Evolutionary conservation across 768 basidiomycete species (phyloP).

Genomic region (Pisolithus orientalis): DNA sequence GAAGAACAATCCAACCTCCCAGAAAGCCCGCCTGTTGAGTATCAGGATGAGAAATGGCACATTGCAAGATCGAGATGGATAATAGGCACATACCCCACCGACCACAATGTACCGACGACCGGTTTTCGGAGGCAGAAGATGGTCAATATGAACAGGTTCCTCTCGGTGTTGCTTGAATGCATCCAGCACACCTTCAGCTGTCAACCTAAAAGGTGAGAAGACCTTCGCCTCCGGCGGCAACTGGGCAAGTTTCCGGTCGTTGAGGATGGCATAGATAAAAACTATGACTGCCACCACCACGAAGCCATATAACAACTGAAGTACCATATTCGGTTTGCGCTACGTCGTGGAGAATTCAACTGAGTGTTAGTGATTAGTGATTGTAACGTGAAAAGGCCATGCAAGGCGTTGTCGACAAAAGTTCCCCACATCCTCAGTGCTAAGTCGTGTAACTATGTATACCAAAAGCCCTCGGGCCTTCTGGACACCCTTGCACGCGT

Average conservation of each 20-base stretch:
- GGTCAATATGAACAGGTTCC: conserved; percentile 29
- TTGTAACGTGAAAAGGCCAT: too few relatives aligned
- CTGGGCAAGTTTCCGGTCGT: conserved; percentile 48
- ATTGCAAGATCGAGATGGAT: background rate
- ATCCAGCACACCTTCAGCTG: conserved; percentile 35
- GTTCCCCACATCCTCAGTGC: too few relatives aligned
- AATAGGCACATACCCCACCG: conserved; percentile 52
- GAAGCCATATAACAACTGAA: conserved; percentile 4
- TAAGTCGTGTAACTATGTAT: too few relatives aligned
- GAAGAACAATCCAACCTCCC: conserved; percentile 71
- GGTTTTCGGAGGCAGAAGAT: conserved; percentile 59
- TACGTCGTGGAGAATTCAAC: too few relatives aligned
- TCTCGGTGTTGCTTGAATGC: conserved; percentile 33
- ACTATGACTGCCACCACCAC: conserved; percentile 2
- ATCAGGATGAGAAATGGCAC: background rate
- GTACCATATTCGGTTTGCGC: conserved; percentile 5
- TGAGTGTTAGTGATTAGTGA: too few relatives aligned
- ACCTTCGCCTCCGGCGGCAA: conserved; percentile 42
- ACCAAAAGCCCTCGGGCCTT: too few relatives aligned
- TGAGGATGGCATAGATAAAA: conserved; percentile 38
- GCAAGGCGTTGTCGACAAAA: too few relatives aligned
- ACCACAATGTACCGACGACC: conserved; percentile 71
- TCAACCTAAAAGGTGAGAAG: conserved; percentile 49
- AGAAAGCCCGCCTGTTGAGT: conserved; percentile 58
- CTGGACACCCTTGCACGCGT: too few relatives aligned